Percentiles rank a stretch among this genome's conserved stretches.
phyloP scores from a whole-genome alignment of 805 yeast species.

The Lipomyces kockii region DNA sequence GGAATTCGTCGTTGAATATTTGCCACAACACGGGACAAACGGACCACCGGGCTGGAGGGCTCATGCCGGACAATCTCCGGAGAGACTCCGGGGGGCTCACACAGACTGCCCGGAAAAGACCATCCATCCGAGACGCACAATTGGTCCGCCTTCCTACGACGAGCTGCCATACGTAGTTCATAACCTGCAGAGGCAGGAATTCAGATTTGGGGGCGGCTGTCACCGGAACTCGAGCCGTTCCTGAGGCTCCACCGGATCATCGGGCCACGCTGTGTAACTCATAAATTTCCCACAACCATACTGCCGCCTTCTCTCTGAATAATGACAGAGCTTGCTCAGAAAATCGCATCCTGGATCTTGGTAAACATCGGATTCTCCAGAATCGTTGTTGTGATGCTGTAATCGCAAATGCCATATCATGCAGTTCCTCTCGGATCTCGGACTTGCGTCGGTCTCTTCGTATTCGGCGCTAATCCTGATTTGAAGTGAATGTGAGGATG shows the following conservation, averaged over 20 bases:
- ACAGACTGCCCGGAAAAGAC: background rate
- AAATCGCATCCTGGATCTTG: background rate
- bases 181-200: background rate
- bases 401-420: too few species aligned
- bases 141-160: background rate
- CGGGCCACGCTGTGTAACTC: background rate
- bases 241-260: background rate
- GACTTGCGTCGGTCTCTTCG: too few species aligned
- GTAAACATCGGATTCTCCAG: background rate
- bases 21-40: background rate
- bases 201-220: background rate
- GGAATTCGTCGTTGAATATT: background rate
- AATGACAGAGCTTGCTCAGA: background rate
- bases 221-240: too few species aligned
- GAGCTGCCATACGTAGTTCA: background rate
- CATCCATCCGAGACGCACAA: background rate
- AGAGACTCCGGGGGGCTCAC: background rate
- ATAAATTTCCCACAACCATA: background rate
- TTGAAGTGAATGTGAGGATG: too few species aligned
- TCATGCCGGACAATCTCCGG: background rate
- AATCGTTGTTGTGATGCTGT: background rate
- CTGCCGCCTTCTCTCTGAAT: background rate
- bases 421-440: too few species aligned
- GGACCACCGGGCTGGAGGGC: background rate
- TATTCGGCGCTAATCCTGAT: too few species aligned